Evolutionary conservation across 2,329 filamentous ascomycete genomes (phyloP).

Genomic region (Clonostachys byssicola): DNA sequence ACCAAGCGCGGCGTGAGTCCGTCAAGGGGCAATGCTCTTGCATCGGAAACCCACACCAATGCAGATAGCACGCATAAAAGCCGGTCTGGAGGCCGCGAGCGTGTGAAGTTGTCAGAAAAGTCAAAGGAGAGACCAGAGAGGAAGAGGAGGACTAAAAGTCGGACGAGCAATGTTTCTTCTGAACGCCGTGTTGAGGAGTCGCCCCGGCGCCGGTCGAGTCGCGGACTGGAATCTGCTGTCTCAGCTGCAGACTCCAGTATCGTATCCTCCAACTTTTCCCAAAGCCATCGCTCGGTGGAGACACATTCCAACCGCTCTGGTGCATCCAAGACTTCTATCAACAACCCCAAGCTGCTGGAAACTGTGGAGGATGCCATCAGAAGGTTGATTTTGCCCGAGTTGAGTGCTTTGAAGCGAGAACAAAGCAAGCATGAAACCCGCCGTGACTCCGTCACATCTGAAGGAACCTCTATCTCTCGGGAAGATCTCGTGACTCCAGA

Average conservation of each 20-base stretch:
- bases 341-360: constrained; percentile 86
- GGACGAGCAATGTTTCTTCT: constrained; percentile 40
- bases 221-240: constrained; percentile 45
- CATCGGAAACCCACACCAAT: constrained; percentile 23
- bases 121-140: constrained; percentile 45
- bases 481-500: constrained; percentile 52
- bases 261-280: constrained; percentile 47
- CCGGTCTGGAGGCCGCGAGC: constrained; percentile 35
- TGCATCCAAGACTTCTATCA: constrained; percentile 63
- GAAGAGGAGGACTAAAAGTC: constrained; percentile 40
- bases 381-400: constrained; percentile 82
- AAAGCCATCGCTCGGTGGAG: constrained; percentile 52
- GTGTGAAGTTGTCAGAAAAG: constrained; percentile 30
- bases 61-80: constrained; percentile 21
- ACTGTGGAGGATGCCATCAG: constrained; percentile 93
- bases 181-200: constrained; percentile 43
- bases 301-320: constrained; percentile 47
- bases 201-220: constrained; percentile 45
- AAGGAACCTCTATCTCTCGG: constrained; percentile 47
- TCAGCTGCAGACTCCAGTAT: constrained; percentile 51
- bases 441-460: constrained; percentile 59
- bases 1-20: constrained; percentile 36
- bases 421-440: constrained; percentile 73
- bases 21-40: constrained; percentile 28
- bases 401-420: constrained; percentile 87